Evolutionary conservation across 164 flowering plant genomes (phyloP).

Genomic region (Magnolia officinalis): DNA sequence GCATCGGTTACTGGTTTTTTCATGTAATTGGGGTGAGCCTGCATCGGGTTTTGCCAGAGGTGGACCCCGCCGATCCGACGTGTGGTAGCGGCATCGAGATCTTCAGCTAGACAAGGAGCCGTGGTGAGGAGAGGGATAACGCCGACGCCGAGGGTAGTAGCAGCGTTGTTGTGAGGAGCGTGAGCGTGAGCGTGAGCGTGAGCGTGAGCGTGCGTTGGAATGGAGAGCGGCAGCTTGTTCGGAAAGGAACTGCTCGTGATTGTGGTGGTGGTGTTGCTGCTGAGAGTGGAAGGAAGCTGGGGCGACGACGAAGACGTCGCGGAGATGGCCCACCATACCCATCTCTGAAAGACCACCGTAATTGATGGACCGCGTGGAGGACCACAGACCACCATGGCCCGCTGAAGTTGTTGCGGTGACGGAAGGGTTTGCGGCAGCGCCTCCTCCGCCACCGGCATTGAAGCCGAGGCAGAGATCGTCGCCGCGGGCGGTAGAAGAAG

Average conservation of each 20-base stretch:
- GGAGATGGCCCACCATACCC: conserved; percentile 67
- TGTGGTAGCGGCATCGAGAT: neutral
- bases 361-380: conserved; percentile 34
- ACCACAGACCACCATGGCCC: conserved; percentile 5
- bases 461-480: conserved; percentile 81
- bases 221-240: conserved; percentile 3
- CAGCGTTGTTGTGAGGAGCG: conserved; percentile 20
- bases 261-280: conserved; percentile 31
- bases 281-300: conserved; percentile 45
- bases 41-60: conserved; percentile 39
- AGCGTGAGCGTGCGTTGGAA: conserved; percentile 25
- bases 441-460: conserved; percentile 45
- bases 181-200: conserved; percentile 12
- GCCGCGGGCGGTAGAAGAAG: conserved; percentile 49
- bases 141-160: conserved; percentile 42
- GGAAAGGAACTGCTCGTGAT: neutral
- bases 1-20: conserved; percentile 23
- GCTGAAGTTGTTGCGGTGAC: neutral
- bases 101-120: conserved; percentile 26
- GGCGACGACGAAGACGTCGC: conserved; percentile 59
- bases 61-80: conserved; percentile 28
- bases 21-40: conserved; percentile 13
- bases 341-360: conserved; percentile 56
- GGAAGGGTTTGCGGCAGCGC: neutral
- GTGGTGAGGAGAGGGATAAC: conserved; percentile 66